These are phyloP conservation scores for Earliella scabrosa DNA, from an alignment of 1,284 basidiomycete genomes.

Conservation along the genomic window DNA sequence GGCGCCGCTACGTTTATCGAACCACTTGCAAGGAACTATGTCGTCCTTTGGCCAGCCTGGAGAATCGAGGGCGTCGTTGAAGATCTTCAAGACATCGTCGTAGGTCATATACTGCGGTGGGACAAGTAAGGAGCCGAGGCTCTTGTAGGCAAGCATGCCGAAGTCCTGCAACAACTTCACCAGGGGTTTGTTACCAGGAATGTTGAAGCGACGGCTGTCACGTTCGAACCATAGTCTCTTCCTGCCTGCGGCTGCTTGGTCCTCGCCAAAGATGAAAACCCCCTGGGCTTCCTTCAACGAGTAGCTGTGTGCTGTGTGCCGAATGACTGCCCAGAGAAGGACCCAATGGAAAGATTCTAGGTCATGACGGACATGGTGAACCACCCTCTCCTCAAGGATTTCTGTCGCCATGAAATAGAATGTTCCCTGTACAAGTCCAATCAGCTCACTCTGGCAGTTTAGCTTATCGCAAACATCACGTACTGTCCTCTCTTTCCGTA, in stretches of 20 bases:
- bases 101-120: not conserved
- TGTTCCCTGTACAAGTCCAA: slow-evolving; percentile 10
- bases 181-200: not conserved
- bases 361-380: too few relatives aligned
- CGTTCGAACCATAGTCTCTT: not conserved
- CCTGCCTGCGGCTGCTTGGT: too few relatives aligned
- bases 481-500: slow-evolving; percentile 12
- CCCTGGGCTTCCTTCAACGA: too few relatives aligned
- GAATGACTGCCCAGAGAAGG: too few relatives aligned
- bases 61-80: not conserved
- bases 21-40: not conserved
- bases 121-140: not conserved
- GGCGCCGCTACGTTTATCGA: not conserved
- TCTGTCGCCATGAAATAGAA: slow-evolving; percentile 16
- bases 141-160: not conserved
- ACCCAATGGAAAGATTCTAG: too few relatives aligned
- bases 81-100: not conserved
- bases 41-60: slow-evolving; percentile 4
- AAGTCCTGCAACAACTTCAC: not conserved
- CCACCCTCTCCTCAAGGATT: not conserved
- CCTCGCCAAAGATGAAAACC: too few relatives aligned
- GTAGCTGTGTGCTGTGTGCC: too few relatives aligned
- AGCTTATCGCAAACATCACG: not conserved
- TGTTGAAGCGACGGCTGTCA: not conserved
- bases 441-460: not conserved